Conservation (phyloP, 305 asterid species). For the Fraxinus angustifolia region DNA sequence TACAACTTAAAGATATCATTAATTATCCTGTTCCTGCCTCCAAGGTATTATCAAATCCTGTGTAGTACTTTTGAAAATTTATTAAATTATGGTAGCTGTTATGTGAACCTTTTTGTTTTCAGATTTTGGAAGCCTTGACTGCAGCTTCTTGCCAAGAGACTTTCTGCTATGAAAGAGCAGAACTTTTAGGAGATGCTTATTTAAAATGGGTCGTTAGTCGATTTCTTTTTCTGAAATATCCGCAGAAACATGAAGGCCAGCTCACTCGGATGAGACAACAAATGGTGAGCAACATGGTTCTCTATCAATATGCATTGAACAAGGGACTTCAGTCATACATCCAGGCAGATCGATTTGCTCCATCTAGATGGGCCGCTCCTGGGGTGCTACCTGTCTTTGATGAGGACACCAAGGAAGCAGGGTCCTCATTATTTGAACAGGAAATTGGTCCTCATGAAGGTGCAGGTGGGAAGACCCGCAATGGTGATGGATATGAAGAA, state of each 20-base stretch:
- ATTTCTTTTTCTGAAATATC: conserved; percentile 80
- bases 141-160: conserved; percentile 99
- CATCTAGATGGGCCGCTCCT: conserved; percentile 99
- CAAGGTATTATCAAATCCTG: conserved; percentile 47
- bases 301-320: conserved; percentile 71
- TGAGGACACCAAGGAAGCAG: conserved; percentile 75
- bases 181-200: conserved; percentile 97
- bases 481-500: conserved; percentile 56
- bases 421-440: conserved; percentile 47
- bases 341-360: conserved; percentile 99
- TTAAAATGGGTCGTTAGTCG: conserved; percentile 98
- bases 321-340: conserved; percentile 92
- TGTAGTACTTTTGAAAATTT: background rate
- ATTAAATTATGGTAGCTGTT: conserved; percentile 23
- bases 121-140: conserved; percentile 94
- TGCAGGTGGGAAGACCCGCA: conserved; percentile 26
- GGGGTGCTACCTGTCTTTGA: conserved; percentile 96
- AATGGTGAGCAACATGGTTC: conserved; percentile 92
- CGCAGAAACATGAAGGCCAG: conserved; percentile 98
- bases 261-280: conserved; percentile 97
- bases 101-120: conserved; percentile 27
- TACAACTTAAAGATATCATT: conserved; percentile 79
- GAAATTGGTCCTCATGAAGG: conserved; percentile 32
- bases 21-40: conserved; percentile 69
- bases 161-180: conserved; percentile 94